Base-by-base conservation (phyloP, 176 grass and related monocot species). In the Thalia dealbata region DNA sequence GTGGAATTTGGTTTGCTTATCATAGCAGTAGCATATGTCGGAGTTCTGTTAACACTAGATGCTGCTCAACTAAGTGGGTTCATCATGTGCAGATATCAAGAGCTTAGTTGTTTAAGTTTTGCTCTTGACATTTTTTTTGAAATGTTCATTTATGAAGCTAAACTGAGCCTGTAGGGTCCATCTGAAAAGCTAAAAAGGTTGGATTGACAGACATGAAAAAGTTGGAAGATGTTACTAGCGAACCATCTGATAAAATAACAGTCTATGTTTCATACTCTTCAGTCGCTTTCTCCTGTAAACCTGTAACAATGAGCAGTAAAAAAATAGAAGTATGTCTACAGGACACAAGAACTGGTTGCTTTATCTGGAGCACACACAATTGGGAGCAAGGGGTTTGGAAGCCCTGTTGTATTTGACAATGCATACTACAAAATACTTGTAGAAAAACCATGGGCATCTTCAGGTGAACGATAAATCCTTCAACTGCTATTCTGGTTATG, bases 351-450 rank as follows among this genome's bases (percentile, higher is more conserved):
- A 68, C 71, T 92, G 81, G 87, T 97, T 13, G 85, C 66, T 48
- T 81, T 97, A 78, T 97, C 89, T 61, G 93, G 90, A 78, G 89
- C 93, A 65, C 89, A 92, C 86, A 92, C 87, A 77, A 86, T 97
- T 68, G 93, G 93, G 64, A 78, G 84, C 26, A 92, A 97, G 78
- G 93, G 93, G 38, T 97, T 97, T 10, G 85, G 90, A 60, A 86
- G 76, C 71, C 90, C 95, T 67, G 73, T 55, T 79, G 12, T 71
- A 71, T 97, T 97, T 46, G 81, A 92, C 61, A 92, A 97, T 60
- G 35, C 87, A 44, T 97, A 92, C 64, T 97, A 80, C 74, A 91
- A 86, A 48, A 89, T 92, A 79, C 87, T 92, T 42, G 85, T 97
- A 41, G 85, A 92, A 52, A 92, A 97, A 69, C 84, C 95, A 52